Percentiles rank a stretch among this genome's conserved stretches.
phyloP scores from a whole-genome alignment of 805 yeast species.

The Clavispora santaluciae region DNA sequence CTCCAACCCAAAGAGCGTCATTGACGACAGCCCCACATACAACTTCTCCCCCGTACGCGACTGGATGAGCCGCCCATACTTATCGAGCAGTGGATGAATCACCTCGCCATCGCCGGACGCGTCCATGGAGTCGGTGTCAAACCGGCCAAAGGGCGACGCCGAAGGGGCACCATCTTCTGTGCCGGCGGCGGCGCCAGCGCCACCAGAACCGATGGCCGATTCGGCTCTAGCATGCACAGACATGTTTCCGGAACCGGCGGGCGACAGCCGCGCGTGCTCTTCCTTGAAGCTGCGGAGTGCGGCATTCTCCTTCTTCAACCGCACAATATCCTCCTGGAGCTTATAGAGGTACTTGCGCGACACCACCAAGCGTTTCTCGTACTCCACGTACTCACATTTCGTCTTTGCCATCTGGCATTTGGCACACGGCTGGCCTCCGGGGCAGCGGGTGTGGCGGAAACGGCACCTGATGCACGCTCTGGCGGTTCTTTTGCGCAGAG shows the following conservation, averaged over 20 bases:
- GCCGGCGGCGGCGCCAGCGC: background rate
- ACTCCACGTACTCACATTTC: slow-evolving; percentile 67
- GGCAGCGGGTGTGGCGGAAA: slow-evolving; percentile 68
- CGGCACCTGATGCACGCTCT: slow-evolving; percentile 63
- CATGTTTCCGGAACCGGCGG: background rate
- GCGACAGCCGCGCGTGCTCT: background rate
- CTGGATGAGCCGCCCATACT: slow-evolving; percentile 65
- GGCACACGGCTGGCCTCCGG: slow-evolving; percentile 70
- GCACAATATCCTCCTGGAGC: slow-evolving; percentile 62
- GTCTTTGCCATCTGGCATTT: slow-evolving; percentile 54
- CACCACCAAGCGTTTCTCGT: slow-evolving; percentile 66
- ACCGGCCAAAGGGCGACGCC: background rate
- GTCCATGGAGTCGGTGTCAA: background rate
- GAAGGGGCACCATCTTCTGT: background rate
- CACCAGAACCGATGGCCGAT: background rate
- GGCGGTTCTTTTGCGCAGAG: slow-evolving; percentile 27
- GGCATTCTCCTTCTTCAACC: slow-evolving; percentile 62
- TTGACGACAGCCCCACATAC: slow-evolving; percentile 77
- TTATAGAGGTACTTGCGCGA: slow-evolving; percentile 65
- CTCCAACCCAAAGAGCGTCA: slow-evolving; percentile 77
- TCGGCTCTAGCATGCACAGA: too few species aligned
- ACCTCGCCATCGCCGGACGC: slow-evolving; percentile 35
- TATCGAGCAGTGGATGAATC: slow-evolving; percentile 66
- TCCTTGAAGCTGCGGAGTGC: slow-evolving; percentile 36
- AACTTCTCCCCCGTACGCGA: slow-evolving; percentile 72